These are phyloP conservation scores for Amesomyces nigricolor DNA, from an alignment of 2,329 filamentous ascomycete species.

Conservation along the genomic window DNA sequence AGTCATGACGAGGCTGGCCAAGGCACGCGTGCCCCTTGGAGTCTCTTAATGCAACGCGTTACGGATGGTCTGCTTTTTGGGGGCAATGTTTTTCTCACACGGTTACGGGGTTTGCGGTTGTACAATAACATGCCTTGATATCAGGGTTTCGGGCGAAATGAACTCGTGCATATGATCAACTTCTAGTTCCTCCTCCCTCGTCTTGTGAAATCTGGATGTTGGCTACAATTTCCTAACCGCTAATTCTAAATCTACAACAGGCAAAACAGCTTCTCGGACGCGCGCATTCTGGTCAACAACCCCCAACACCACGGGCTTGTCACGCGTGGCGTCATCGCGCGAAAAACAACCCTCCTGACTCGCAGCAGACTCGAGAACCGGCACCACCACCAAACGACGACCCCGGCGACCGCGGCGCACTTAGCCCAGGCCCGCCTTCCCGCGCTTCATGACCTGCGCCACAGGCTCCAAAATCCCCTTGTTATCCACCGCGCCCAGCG, in stretches of 20 bases:
- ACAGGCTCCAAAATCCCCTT: slow-evolving; percentile 86
- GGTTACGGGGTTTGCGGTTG: slow-evolving; percentile 65
- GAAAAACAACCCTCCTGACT: neutral
- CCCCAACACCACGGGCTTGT: neutral
- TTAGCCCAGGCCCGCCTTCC: slow-evolving; percentile 75
- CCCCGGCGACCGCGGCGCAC: neutral
- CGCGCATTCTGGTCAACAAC: neutral
- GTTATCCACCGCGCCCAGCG: slow-evolving; percentile 74
- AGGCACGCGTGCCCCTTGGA: slow-evolving; percentile 42
- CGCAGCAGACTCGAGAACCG: neutral
- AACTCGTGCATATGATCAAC: slow-evolving; percentile 54
- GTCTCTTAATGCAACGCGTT: slow-evolving; percentile 72
- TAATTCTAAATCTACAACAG: too few relatives aligned
- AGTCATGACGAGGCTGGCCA: slow-evolving; percentile 53
- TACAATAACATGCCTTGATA: slow-evolving; percentile 61
- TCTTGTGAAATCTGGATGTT: neutral
- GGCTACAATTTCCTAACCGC: neutral
- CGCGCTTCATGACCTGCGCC: slow-evolving; percentile 78
- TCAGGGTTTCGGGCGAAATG: slow-evolving; percentile 57
- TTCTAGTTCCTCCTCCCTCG: neutral
- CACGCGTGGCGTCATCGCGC: too few relatives aligned
- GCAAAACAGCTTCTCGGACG: too few relatives aligned
- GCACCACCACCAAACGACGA: neutral
- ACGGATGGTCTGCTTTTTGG: slow-evolving; percentile 57
- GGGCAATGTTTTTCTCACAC: slow-evolving; percentile 60